Base-by-base conservation (phyloP, 495 filamentous ascomycete species). In the Penicillium coprophilum region DNA sequence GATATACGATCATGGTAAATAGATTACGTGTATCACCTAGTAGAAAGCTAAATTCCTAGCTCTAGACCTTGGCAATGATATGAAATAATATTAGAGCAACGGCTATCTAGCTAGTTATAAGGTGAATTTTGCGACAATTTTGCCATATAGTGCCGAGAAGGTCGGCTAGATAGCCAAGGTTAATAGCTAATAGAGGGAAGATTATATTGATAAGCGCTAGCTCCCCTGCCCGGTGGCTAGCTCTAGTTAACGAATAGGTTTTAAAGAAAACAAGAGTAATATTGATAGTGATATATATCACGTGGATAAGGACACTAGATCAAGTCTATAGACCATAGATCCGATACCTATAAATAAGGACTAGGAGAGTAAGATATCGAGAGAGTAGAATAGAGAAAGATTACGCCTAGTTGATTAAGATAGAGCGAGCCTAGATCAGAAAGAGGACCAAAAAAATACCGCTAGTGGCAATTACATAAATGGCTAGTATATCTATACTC, bases 131-230 rank as follows among this genome's bases (percentile, higher is more conserved):
- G 10, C 56, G 56, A 58, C 53, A 71, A 27, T 45, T 57, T 6
- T 11, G 11, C 39, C 39, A 65, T 11, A 40, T 51, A 32, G 70
- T 58, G 11, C 62, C 63, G n/a, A 71, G 48, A 21, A 71, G 43
- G 27, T 65, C 61, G 40, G 66, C 60, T 6, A 68, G 50, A 23
- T 62, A 64, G 58, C 63, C 60, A 34, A 73, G 59, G 38, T 69
- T 50, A 43, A 50, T 55, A 41, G 60, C 46, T 27, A 44, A 52
- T 45, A 68, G 62, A 40, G 61, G 63, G 38, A 64, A 63, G 39
- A 58, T 51, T 32, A 66, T 34, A 28, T 62, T 64, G 24, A 69
- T 40, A 0, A 66, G 56, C 20, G 61, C 55, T 23, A 69, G 49
- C 30, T 60, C 57, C 43, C 63, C 61, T 7, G 61, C 63, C 45